Evolutionary conservation across 768 basidiomycete genomes (phyloP), one percentile per base, ranked within the genome.

Genomic region (Pisolithus albus): DNA sequence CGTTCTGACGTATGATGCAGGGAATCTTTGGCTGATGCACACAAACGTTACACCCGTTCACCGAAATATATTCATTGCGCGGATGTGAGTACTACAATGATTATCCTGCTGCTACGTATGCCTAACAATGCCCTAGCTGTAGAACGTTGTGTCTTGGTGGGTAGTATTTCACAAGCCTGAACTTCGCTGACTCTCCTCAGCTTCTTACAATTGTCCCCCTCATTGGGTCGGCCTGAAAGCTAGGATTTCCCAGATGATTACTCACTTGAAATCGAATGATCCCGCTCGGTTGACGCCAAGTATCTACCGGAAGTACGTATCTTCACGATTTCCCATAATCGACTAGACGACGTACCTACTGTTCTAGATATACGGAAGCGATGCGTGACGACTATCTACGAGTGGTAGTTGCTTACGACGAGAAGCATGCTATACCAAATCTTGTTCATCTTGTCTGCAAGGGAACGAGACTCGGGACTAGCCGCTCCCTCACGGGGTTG

Each of bases 51-150:
- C 34, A 15, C 11, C 34, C 34, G 4, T 34, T 34, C 34, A 34
- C 34, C 34, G 34, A 13, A 34, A 15, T 15, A 34, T 34, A 34
- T 34, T 34, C 13, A 34, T 15, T 34, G 34, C 34, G 34, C 34
- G 34, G 34, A 13, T 34, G 34, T 34, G 34, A 34, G 34, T 34
- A 34, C 1, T 34, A 15, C 13, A 4, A 15, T 13, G 13, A 15
- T 15, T 4, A 34, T 15, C 13, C 34, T 5, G 13, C 11, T 13
- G 34, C 34, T 34, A 13, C 2, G 38, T 26, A 26, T 7, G 19
- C 26, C 21, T 6, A 8, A n/a, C 15, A 34, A 6, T 43, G 49
- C 32, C 19, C 36, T 41, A 82, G 81, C n/a, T 81, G 77, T 56
- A 67, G 71, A 53, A 67, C 70, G 34, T 34, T 34, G 34, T 34